A percentile compares a stretch with the other conserved stretches of the same genome.
These are phyloP conservation scores for Afroboletus lepidellus DNA, from an alignment of 1,284 basidiomycete species.

Conservation along the genomic window DNA sequence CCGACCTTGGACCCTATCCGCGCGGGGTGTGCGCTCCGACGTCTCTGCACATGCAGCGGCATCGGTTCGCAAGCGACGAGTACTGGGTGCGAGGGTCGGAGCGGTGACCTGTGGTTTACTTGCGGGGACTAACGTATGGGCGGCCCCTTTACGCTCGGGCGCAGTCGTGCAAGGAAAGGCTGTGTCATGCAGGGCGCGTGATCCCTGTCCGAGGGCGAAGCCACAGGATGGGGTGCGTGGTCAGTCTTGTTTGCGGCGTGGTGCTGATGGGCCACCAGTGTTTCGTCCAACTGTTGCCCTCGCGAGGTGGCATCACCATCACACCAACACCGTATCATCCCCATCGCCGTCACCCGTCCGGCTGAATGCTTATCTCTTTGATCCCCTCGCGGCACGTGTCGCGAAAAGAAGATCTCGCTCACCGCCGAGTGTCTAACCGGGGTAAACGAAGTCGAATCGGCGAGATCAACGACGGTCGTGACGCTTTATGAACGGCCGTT, in stretches of 20 bases:
- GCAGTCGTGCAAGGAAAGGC: background rate
- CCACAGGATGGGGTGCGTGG: too few relatives aligned
- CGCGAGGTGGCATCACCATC: background rate
- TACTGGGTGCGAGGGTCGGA: background rate
- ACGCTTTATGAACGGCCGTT: background rate
- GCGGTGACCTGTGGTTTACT: background rate
- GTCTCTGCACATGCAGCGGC: too few relatives aligned
- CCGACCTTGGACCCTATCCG: too few relatives aligned
- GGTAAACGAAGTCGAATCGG: background rate
- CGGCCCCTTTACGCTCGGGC: background rate
- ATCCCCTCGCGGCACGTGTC: background rate
- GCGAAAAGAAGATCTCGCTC: background rate
- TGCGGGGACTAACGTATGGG: background rate
- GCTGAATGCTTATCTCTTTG: background rate
- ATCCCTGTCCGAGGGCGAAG: slow-evolving; percentile 1
- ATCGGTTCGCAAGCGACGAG: too few relatives aligned
- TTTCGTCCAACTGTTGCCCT: background rate
- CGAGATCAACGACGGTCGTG: background rate
- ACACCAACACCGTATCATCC: background rate
- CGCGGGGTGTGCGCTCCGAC: too few relatives aligned
- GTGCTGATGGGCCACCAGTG: background rate
- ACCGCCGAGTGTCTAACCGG: background rate
- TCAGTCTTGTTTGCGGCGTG: too few relatives aligned
- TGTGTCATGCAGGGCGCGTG: background rate
- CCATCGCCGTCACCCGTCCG: background rate